Evolutionary conservation across 441 rosid genomes (phyloP).

Genomic region (Bocquillonia castaneifolia): DNA sequence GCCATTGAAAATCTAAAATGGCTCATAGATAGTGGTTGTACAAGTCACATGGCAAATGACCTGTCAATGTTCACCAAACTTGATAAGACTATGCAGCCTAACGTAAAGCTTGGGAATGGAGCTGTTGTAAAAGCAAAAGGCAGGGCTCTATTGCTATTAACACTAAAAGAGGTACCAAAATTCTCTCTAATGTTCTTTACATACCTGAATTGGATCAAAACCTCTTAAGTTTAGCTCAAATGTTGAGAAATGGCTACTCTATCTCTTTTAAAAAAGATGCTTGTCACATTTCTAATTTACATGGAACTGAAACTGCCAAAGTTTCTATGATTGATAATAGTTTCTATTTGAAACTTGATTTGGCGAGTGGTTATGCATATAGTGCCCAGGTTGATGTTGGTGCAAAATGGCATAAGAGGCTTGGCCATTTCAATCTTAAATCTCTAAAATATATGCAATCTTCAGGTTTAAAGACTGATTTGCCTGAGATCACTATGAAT

Average conservation of each 20-base stretch:
- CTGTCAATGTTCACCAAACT: not conserved
- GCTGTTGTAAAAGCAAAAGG: not conserved
- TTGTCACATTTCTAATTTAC: not conserved
- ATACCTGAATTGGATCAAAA: not conserved
- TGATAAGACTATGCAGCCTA: accelerated
- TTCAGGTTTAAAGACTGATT: not conserved
- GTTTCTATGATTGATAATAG: not conserved
- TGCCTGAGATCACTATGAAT: not conserved
- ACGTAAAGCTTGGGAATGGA: not conserved
- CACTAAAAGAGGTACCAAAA: not conserved
- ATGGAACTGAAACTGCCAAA: not conserved
- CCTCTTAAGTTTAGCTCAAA: not conserved
- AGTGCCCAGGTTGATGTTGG: not conserved
- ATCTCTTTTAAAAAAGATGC: not conserved
- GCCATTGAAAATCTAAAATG: not conserved
- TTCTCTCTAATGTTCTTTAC: not conserved
- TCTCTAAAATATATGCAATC: too few relatives aligned
- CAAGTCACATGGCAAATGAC: not conserved
- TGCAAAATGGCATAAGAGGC: not conserved
- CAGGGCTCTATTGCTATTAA: not conserved
- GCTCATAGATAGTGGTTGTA: not conserved
- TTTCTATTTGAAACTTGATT: not conserved
- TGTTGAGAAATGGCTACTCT: not conserved
- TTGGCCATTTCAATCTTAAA: not conserved
- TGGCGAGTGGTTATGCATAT: not conserved